Evolutionary conservation across 768 basidiomycete species (phyloP).

Genomic region (Clathrus columnatus): DNA sequence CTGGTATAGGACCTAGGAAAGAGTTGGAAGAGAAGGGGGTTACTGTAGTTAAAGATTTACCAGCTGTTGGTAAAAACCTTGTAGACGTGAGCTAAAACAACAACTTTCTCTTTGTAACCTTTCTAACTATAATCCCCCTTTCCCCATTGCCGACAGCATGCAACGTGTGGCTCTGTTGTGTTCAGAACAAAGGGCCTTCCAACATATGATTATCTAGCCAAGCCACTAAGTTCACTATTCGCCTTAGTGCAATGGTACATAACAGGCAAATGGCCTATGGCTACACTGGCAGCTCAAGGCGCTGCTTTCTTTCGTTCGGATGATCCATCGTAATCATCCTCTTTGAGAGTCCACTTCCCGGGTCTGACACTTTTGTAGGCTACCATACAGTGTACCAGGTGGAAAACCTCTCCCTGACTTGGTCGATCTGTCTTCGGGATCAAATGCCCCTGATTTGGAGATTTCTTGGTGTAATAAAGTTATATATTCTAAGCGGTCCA

Average conservation of each 20-base stretch:
- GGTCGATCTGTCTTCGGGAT: conserved; percentile 28
- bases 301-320: conserved; percentile 27
- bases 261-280: conserved; percentile 1
- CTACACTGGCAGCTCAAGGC: conserved; percentile 21
- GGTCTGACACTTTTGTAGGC: too few relatives aligned
- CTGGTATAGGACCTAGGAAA: conserved; percentile 30
- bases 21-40: conserved; percentile 25
- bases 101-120: too few relatives aligned
- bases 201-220: conserved; percentile 11
- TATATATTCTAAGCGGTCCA: too few relatives aligned
- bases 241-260: not conserved
- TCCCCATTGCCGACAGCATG: too few relatives aligned
- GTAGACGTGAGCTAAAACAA: conserved; percentile 28
- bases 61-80: conserved; percentile 35
- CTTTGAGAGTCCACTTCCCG: too few relatives aligned
- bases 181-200: conserved; percentile 13
- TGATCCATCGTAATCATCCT: conserved; percentile 24
- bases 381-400: too few relatives aligned
- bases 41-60: conserved; percentile 25
- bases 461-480: too few relatives aligned
- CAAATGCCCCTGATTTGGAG: conserved; percentile 33
- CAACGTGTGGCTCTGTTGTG: conserved; percentile 6
- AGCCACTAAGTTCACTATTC: not conserved
- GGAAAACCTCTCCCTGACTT: too few relatives aligned
- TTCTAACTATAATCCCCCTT: too few relatives aligned